phyloP scores from a whole-genome alignment of 179 eudicot species.

The Vitellaria paradoxa region DNA sequence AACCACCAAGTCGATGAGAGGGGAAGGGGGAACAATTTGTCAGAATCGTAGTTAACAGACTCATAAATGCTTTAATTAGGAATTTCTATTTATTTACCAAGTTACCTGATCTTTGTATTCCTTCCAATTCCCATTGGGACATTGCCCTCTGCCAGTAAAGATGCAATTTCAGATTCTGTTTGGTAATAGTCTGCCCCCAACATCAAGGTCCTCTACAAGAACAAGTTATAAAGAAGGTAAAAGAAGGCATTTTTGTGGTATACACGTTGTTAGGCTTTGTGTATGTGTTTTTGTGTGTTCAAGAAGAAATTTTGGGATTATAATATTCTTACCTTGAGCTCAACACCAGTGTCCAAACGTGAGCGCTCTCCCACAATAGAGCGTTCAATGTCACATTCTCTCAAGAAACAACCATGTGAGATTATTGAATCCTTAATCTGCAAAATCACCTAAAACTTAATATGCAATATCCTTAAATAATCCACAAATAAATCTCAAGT shows the following conservation, averaged over 20 bases:
- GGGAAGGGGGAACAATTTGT: too few species aligned
- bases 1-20: not conserved
- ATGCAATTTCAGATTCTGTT: conserved; percentile 68
- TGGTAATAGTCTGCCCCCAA: conserved; percentile 74
- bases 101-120: conserved; percentile 60
- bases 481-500: not conserved
- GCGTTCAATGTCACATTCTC: conserved; percentile 67
- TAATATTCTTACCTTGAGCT: conserved; percentile 52
- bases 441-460: conserved; percentile 6
- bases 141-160: conserved; percentile 54
- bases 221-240: not conserved
- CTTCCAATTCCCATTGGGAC: conserved; percentile 71
- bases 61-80: too few species aligned
- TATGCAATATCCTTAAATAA: not conserved
- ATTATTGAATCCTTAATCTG: conserved; percentile 88
- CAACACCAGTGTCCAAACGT: conserved; percentile 73
- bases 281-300: not conserved
- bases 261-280: not conserved
- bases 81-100: not conserved
- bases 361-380: conserved; percentile 86
- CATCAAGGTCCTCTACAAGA: conserved; percentile 53
- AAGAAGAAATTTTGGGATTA: not conserved
- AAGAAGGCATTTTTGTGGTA: not conserved
- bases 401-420: conserved; percentile 85
- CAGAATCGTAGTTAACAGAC: too few species aligned